Base-by-base conservation (phyloP, 1,284 basidiomycete species). In the Gastroboletus turbinatus region DNA sequence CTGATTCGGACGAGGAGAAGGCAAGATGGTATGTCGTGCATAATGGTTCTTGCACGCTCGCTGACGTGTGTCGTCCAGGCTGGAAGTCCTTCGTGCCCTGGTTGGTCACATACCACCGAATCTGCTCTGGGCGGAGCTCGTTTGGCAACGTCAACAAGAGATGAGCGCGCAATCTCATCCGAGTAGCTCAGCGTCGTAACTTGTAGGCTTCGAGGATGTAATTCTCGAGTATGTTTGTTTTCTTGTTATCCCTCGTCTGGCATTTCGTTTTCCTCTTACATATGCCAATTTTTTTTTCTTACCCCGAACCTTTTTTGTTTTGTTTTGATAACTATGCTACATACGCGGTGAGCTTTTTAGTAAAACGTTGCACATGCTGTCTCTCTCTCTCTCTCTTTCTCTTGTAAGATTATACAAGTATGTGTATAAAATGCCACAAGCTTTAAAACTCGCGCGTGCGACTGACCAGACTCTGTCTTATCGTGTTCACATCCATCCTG, bases 1-100 rank as follows among this genome's bases (percentile, higher is more conserved):
- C 96, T 32, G 96, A 98, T 72, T 90, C 85, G 13, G 91, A 96
- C 61, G 87, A 88, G 59, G 92, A 95, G 69, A 98, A 97, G 75
- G 74, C 78, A 16, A 82, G 80, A 74, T 99, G 96, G 96, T 94
- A 70, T 67, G 87, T 78, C n/a, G 14, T 36, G 8, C 13, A 2
- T 33, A 4, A 5, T 32, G 5, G 36, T 27, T 25, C 3, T 3
- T 61, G 23, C 49, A 38, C 23, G 14, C 27, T 45, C 32, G 5
- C 25, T 57, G 46, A 63, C 32, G 50, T 21, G 56, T 39, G 25
- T 27, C 51, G 16, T 59, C 25, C 65, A 95, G 93, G 93, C 77
- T 96, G 64, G 84, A 90, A 59, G 86, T 94, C 3, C 78, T 96
- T 10, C 80, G 82, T 46, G 87, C 89, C 0, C 77, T 96, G 23